Evolutionary conservation across 2,329 filamentous ascomycete genomes (phyloP).

Genomic region (Curvularia eragrostidis): DNA sequence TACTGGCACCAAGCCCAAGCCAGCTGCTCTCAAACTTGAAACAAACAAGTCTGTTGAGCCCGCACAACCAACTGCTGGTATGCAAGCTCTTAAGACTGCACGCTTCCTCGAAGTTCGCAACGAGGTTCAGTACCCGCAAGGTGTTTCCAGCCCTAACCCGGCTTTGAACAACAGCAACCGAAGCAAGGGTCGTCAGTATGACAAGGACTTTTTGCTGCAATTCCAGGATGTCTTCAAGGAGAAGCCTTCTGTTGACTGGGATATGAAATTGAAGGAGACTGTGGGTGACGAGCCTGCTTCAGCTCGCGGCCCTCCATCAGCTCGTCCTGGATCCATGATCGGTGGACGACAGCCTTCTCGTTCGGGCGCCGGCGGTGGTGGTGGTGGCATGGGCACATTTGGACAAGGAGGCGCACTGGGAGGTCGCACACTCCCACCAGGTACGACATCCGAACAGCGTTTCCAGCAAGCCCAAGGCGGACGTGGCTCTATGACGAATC

Average conservation of each 20-base stretch:
- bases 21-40: conserved; percentile 85
- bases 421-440: conserved; percentile 69
- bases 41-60: conserved; percentile 88
- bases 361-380: conserved; percentile 38
- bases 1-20: conserved; percentile 75
- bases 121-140: conserved; percentile 79
- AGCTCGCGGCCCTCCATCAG: conserved; percentile 67
- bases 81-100: conserved; percentile 91
- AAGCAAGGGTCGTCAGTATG: conserved; percentile 87
- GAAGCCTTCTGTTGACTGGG: conserved; percentile 93
- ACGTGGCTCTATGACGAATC: conserved; percentile 52
- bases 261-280: conserved; percentile 82
- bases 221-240: conserved; percentile 97
- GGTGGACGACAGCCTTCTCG: conserved; percentile 58
- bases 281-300: conserved; percentile 78
- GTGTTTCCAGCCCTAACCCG: conserved; percentile 81
- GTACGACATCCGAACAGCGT: conserved; percentile 78
- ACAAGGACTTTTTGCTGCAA: conserved; percentile 92
- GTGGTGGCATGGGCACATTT: conserved; percentile 72
- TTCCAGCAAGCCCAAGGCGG: conserved; percentile 56
- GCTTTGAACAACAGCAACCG: conserved; percentile 86
- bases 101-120: conserved; percentile 83
- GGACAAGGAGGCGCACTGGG: conserved; percentile 49
- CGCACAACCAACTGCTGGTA: conserved; percentile 88
- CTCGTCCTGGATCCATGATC: conserved; percentile 60